phyloP scores from a whole-genome alignment of 139 green algal genomes.

The Tetraselmis chui region DNA sequence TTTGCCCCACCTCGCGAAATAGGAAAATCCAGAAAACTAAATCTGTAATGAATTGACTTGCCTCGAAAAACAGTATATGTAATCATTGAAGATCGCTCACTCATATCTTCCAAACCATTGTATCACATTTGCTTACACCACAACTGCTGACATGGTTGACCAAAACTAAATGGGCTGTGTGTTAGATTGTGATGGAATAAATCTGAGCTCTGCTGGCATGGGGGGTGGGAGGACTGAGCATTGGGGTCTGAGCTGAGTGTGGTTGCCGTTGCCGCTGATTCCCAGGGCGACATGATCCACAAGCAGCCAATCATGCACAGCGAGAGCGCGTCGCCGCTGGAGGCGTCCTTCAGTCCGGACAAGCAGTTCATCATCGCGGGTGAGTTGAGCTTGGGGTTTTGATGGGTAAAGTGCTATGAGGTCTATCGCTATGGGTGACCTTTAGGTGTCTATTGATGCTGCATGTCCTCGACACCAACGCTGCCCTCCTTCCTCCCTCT shows the following conservation, averaged over 20 bases:
- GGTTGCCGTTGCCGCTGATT: too few species aligned
- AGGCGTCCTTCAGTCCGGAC: slow-evolving; percentile 76
- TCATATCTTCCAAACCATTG: too few species aligned
- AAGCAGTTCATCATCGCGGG: slow-evolving; percentile 63
- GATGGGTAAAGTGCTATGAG: background rate
- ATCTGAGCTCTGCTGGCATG: too few species aligned
- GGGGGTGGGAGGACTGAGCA: background rate
- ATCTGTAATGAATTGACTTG: too few species aligned
- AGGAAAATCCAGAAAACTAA: too few species aligned
- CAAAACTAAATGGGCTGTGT: too few species aligned
- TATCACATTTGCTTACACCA: too few species aligned
- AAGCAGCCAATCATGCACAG: background rate
- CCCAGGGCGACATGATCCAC: slow-evolving; percentile 23
- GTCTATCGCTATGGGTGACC: background rate
- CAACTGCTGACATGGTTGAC: too few species aligned
- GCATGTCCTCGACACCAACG: too few species aligned
- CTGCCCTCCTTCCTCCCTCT: background rate
- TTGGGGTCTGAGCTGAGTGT: background rate
- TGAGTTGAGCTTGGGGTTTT: slow-evolving; percentile 2
- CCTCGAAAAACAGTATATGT: background rate
- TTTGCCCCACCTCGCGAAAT: too few species aligned
- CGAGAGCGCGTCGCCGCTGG: slow-evolving; percentile 38
- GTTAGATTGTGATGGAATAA: too few species aligned
- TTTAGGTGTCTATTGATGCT: background rate
- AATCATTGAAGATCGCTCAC: too few species aligned